A percentile compares a stretch with the other conserved stretches of the same genome.
Evolutionary conservation across 179 eudicot genomes (phyloP).

Genomic region (Sideroxylon spinosum): DNA sequence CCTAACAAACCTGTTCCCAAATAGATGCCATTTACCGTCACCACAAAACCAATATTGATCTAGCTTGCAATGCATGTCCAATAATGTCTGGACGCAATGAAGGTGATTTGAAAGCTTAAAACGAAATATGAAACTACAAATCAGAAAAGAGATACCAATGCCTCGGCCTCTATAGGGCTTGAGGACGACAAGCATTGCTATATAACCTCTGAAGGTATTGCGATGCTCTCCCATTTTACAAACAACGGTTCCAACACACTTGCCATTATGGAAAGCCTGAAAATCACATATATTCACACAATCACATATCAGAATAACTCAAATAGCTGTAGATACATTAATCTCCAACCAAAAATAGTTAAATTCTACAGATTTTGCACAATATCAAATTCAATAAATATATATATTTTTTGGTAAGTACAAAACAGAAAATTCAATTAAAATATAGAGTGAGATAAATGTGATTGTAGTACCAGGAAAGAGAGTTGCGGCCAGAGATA

Average conservation of each 20-base stretch:
- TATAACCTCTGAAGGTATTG: conserved; percentile 79
- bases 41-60: not conserved
- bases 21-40: not conserved
- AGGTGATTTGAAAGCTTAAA: not conserved
- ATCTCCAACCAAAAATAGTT: too few species aligned
- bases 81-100: not conserved
- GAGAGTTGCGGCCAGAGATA: conserved; percentile 93
- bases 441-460: conserved; percentile 11
- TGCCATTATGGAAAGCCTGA: conserved; percentile 84
- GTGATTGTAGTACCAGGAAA: conserved; percentile 39
- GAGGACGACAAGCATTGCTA: conserved; percentile 98
- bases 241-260: conserved; percentile 91
- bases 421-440: not conserved
- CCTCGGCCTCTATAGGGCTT: conserved; percentile 82
- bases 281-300: not conserved
- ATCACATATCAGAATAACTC: too few species aligned
- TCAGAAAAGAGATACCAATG: conserved; percentile 47
- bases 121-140: not conserved
- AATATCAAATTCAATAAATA: too few species aligned
- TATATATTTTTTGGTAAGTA: not conserved
- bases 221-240: conserved; percentile 99
- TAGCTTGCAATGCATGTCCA: too few species aligned
- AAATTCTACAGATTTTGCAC: too few species aligned
- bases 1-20: not conserved
- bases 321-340: too few species aligned